phyloP scores from a whole-genome alignment of 2,329 filamentous ascomycete species.

The Catunica adiposa region DNA sequence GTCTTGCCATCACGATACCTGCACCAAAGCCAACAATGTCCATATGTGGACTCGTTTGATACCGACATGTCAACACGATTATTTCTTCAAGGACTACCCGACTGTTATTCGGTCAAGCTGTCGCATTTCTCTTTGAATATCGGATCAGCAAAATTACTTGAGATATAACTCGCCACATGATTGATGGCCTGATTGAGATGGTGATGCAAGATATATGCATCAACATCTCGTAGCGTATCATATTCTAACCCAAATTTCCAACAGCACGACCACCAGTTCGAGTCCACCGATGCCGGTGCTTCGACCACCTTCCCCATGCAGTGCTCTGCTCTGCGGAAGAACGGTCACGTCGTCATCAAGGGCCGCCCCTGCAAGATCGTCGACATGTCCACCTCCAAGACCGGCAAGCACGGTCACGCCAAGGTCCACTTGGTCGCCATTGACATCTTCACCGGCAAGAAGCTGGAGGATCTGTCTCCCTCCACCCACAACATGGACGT shows the following conservation, averaged over 20 bases:
- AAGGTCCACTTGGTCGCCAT: slow-evolving; percentile 97
- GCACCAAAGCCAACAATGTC: no score
- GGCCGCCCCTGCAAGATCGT: slow-evolving; percentile 99
- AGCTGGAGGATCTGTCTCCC: slow-evolving; percentile 96
- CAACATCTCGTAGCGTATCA: neutral
- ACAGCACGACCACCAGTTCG: slow-evolving; percentile 61
- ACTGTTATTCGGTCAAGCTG: no score
- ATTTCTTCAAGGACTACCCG: no score
- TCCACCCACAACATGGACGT: slow-evolving; percentile 98
- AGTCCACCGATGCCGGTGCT: slow-evolving; percentile 88
- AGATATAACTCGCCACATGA: no score
- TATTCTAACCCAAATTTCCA: neutral
- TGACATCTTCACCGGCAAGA: slow-evolving; percentile 99
- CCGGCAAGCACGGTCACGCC: slow-evolving; percentile 99
- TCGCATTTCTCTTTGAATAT: no score
- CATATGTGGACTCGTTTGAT: no score
- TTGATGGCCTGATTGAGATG: neutral
- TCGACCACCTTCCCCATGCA: slow-evolving; percentile 93
- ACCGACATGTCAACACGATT: no score
- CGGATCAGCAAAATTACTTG: no score
- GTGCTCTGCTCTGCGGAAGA: slow-evolving; percentile 99
- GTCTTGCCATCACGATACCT: no score
- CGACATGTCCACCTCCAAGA: slow-evolving; percentile 99
- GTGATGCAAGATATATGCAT: neutral
- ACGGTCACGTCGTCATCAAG: slow-evolving; percentile 98